phyloP scores from a whole-genome alignment of 2,329 filamentous ascomycete species.

The Septoria petroselini region DNA sequence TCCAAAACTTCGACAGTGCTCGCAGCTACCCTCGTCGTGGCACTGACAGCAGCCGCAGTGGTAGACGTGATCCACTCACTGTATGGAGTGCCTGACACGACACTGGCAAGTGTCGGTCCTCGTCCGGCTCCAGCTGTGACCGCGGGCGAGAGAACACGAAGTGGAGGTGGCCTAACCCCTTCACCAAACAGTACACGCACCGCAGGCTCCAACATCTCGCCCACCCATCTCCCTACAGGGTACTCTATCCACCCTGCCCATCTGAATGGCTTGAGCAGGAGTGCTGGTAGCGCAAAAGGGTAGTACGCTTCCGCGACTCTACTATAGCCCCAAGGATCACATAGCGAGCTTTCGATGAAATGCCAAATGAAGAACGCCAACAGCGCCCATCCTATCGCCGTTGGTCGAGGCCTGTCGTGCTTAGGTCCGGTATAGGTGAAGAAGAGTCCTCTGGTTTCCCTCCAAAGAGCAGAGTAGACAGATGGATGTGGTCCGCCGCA shows the following conservation, averaged over 20 bases:
- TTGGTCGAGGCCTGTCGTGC: slow-evolving; percentile 36
- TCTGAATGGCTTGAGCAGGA: slow-evolving; percentile 47
- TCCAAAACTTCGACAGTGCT: slow-evolving; percentile 30
- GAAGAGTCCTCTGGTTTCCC: slow-evolving; percentile 33
- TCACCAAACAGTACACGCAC: slow-evolving; percentile 5
- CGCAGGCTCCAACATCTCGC: slow-evolving; percentile 14
- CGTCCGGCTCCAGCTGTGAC: neutral
- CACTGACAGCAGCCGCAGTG: slow-evolving; percentile 16
- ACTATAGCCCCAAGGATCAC: slow-evolving; percentile 51
- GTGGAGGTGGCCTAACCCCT: neutral
- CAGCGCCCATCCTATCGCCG: slow-evolving; percentile 42
- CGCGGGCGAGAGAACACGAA: neutral
- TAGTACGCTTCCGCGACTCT: slow-evolving; percentile 49
- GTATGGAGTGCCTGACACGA: slow-evolving; percentile 1
- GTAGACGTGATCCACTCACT: slow-evolving; percentile 17
- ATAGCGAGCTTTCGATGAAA: slow-evolving; percentile 35
- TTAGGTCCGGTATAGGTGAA: slow-evolving; percentile 27
- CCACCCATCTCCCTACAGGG: slow-evolving; percentile 38
- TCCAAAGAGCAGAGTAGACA: slow-evolving; percentile 32
- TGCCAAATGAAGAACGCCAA: slow-evolving; percentile 49
- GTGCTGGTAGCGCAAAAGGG: slow-evolving; percentile 56
- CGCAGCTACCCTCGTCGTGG: slow-evolving; percentile 23
- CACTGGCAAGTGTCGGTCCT: slow-evolving; percentile 3
- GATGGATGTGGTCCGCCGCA: slow-evolving; percentile 31
- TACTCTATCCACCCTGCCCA: slow-evolving; percentile 12